Evolutionary conservation across 1,284 basidiomycete species (phyloP).

Genomic region (Athelia psychrophila): DNA sequence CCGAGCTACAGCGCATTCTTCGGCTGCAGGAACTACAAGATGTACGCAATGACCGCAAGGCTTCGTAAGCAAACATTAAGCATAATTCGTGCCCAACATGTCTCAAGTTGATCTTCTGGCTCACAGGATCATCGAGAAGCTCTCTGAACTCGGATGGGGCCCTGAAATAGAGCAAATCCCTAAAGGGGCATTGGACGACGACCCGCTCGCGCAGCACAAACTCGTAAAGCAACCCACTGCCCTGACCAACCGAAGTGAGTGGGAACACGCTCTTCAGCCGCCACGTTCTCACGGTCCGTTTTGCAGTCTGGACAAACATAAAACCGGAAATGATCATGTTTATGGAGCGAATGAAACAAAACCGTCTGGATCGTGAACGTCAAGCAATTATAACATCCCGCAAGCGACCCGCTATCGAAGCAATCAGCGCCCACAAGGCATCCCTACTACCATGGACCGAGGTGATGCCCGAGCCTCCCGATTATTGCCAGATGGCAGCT

Average conservation of each 20-base stretch:
- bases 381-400: slow-evolving; percentile 16
- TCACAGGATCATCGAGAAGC: slow-evolving; percentile 22
- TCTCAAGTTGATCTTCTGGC: neutral
- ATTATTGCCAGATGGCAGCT: slow-evolving; percentile 20
- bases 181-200: too few relatives aligned
- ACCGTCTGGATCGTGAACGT: slow-evolving; percentile 19
- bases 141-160: slow-evolving; percentile 22
- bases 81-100: slow-evolving; percentile 3
- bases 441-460: slow-evolving; percentile 9
- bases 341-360: slow-evolving; percentile 19
- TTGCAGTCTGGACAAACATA: slow-evolving; percentile 29
- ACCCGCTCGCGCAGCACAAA: slow-evolving; percentile 18
- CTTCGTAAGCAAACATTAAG: neutral
- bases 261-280: neutral
- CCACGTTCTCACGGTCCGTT: too few relatives aligned
- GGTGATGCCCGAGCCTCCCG: slow-evolving; percentile 24
- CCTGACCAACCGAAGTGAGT: slow-evolving; percentile 27
- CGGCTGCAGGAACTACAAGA: slow-evolving; percentile 13
- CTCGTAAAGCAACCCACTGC: slow-evolving; percentile 20
- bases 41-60: slow-evolving; percentile 13
- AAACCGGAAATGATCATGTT: slow-evolving; percentile 21
- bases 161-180: slow-evolving; percentile 23
- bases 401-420: slow-evolving; percentile 12
- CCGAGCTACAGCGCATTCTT: slow-evolving; percentile 3
- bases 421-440: slow-evolving; percentile 21